Percentiles rank a stretch among this genome's conserved stretches.
phyloP scores from a whole-genome alignment of 495 filamentous ascomycete genomes.

The Xylaria nigripes region DNA sequence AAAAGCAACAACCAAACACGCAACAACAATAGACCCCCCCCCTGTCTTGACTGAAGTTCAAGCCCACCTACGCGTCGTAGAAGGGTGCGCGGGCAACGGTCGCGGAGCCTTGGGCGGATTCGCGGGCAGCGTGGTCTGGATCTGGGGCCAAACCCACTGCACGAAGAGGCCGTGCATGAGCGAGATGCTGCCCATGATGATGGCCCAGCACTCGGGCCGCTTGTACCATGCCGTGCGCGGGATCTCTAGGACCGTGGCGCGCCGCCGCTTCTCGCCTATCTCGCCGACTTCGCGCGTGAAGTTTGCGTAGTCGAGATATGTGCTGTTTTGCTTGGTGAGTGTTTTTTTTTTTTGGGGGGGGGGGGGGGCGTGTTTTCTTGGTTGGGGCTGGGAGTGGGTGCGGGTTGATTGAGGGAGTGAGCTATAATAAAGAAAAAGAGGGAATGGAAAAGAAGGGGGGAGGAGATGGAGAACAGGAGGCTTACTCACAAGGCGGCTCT shows the following conservation, averaged over 20 bases:
- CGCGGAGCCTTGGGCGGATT: neutral
- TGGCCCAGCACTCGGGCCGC: slow-evolving; percentile 7
- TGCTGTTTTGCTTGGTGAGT: neutral
- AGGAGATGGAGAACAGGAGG: neutral
- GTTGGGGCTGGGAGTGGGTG: too few relatives aligned
- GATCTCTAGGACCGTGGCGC: neutral
- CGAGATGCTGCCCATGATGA: neutral
- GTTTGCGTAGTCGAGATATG: slow-evolving; percentile 9
- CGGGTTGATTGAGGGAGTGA: neutral
- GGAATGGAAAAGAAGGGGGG: neutral
- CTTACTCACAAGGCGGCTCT: slow-evolving; percentile 4
- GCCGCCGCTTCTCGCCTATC: neutral
- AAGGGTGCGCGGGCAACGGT: neutral
- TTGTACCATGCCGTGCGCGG: neutral
- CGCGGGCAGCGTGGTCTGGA: neutral
- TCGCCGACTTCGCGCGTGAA: slow-evolving; percentile 5
- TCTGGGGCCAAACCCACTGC: neutral
- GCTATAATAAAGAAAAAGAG: neutral
- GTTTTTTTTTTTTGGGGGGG: neutral
- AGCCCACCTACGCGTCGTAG: neutral
- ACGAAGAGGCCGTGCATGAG: neutral
- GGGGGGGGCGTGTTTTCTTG: too few relatives aligned
- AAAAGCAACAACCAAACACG: too few relatives aligned
- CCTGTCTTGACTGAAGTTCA: too few relatives aligned
- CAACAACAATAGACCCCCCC: too few relatives aligned